Base-by-base conservation (phyloP, 2,329 filamentous ascomycete species). In the Alternaria solani region DNA sequence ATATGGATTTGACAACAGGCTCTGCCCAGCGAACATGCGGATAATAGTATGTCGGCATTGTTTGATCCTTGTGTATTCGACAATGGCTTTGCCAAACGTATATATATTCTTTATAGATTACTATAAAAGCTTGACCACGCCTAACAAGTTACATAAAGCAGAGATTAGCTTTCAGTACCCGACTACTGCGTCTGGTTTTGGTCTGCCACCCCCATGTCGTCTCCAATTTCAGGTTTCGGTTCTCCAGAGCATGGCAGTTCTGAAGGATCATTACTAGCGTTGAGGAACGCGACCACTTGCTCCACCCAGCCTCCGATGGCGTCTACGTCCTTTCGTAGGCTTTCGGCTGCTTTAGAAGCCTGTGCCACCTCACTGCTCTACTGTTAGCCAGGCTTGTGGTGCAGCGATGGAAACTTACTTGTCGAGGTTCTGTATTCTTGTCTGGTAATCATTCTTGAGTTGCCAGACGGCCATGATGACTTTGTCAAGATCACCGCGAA, bases 241-340 rank as follows among this genome's bases (percentile, higher is more conserved):
- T 36, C 34, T n/a, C 14, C 14, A n/a, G 34, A 36, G 34, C 34
- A 36, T n/a, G 5, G 34, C 34, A 36, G n/a, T 38, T 51, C n/a
- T 20, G 8, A 36, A 38, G 47, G 38, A 51, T 36, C 32, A 30
- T 51, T 51, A 16, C 7, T 36, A 42, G 49, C 16, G 30, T 16
- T 28, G n/a, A 52, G 8, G 38, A 52, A 52, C 42, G 26, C 6
- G 42, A 38, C 14, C 42, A 38, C 18, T 52, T 38, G 7, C 26
- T 52, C 26, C 8, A 52, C 26, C 49, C 38, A 43, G 23, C 38
- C 38, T 18, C 23, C 25, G n/a, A 52, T 52, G 25, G 38, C 49
- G 28, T 52, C 49, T 42, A 52, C 49, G 28, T 52, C 49, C 38
- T 52, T 52, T 9, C 49, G 49, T 7, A 52, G n/a, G 25, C 25